These are phyloP conservation scores for Talaromyces atroroseus DNA, from an alignment of 2,329 filamentous ascomycete species.

Conservation along the genomic window DNA sequence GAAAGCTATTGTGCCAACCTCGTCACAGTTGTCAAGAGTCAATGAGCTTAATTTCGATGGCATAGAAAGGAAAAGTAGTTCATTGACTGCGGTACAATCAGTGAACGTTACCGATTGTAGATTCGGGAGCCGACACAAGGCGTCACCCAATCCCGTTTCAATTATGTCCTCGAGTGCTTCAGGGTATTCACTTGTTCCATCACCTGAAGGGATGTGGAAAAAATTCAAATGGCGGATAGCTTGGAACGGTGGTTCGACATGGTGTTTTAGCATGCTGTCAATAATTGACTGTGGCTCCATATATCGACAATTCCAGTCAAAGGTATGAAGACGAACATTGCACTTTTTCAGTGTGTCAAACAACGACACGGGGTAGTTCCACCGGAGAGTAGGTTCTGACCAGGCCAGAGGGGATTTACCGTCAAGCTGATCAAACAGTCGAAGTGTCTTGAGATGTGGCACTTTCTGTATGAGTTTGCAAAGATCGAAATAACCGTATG, in stretches of 20 bases:
- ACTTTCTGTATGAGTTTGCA: conserved; percentile 57
- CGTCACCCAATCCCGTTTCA: conserved; percentile 37
- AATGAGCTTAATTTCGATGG: conserved; percentile 62
- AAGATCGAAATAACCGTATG: conserved; percentile 52
- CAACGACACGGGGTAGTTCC: conserved; percentile 63
- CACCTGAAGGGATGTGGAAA: conserved; percentile 29
- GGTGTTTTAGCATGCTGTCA: conserved; percentile 48
- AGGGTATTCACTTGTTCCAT: conserved; percentile 28
- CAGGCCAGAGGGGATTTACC: conserved; percentile 15
- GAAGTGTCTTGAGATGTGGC: conserved; percentile 62
- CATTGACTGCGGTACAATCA: conserved; percentile 66
- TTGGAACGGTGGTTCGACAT: conserved; percentile 53
- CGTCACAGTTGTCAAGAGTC: conserved; percentile 72
- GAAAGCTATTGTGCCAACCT: conserved; percentile 63
- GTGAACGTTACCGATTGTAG: conserved; percentile 67
- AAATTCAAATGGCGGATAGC: conserved; percentile 31
- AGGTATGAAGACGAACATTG: conserved; percentile 43
- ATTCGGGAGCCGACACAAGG: conserved; percentile 54
- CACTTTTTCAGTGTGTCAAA: conserved; percentile 57
- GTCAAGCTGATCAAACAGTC: conserved; percentile 58
- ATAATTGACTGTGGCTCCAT: conserved; percentile 31
- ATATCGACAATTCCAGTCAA: conserved; percentile 54
- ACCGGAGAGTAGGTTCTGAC: conserved; percentile 44
- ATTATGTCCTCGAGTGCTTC: conserved; percentile 33
- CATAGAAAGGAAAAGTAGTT: conserved; percentile 61